phyloP scores from a whole-genome alignment of 257 asterid genomes.

The Solanum medicagineum region DNA sequence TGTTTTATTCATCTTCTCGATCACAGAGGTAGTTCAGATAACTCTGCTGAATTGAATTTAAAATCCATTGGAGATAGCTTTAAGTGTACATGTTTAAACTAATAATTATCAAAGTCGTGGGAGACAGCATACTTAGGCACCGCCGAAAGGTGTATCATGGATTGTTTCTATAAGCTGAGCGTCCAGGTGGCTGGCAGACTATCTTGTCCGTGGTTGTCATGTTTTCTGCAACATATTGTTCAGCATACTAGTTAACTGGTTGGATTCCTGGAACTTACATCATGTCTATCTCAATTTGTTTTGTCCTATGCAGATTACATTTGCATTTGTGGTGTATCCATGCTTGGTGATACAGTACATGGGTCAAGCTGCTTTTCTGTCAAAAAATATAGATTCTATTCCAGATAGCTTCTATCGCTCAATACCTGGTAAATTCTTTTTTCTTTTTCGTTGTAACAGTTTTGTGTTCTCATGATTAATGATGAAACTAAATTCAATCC shows the following conservation, averaged over 20 bases:
- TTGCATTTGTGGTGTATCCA: constrained; percentile 64
- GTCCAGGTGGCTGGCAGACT: not conserved
- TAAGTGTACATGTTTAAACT: not conserved
- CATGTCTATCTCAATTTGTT: not conserved
- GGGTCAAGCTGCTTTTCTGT: constrained; percentile 97
- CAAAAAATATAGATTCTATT: constrained; percentile 45
- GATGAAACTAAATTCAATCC: not conserved
- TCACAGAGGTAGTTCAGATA: not conserved
- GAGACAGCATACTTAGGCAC: not conserved
- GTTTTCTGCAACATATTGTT: not conserved
- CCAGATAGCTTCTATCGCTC: constrained; percentile 66
- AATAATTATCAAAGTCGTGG: not conserved
- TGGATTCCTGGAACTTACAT: not conserved
- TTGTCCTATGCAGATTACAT: constrained; percentile 53
- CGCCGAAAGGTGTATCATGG: not conserved
- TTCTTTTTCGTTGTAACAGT: not conserved
- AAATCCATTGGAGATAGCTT: not conserved
- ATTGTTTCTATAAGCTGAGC: not conserved
- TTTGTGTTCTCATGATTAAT: not conserved
- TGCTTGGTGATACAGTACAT: constrained; percentile 84
- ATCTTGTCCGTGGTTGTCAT: not conserved
- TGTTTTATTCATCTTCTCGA: not conserved
- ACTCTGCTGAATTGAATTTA: not conserved
- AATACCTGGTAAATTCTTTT: constrained; percentile 55
- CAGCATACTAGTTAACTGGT: not conserved